Evolutionary conservation across 108 stramenopile species (phyloP), one percentile per base, ranked within the genome.

Genomic region (Aureococcus anophagefferens): DNA sequence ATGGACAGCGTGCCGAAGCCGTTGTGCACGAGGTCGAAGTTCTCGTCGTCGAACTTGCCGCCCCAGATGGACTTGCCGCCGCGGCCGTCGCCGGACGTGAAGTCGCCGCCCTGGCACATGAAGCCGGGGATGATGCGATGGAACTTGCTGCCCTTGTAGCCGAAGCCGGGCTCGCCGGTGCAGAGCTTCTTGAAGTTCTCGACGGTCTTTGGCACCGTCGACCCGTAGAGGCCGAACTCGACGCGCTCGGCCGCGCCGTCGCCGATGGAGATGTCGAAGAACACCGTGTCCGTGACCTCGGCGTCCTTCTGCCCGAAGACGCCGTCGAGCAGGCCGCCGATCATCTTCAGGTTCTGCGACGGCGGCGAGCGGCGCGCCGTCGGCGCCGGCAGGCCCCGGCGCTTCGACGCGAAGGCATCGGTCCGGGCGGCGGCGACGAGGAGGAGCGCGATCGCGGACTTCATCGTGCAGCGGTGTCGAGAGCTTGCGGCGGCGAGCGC

Each of bases 61-160:
- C 98, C 98, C 72, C 96, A 98, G 65, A 98, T 96, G 63, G 79
- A 78, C 70, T 89, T 88, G 34, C 91, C 89, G 29, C 94, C 96
- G 25, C 94, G 95, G 46, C 96, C 96, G 69, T 96, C 91, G 64
- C 87, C 87, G 76, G 83, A 81, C 33, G 95, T 96, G 79, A 98
- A 94, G 83, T 98, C 97, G n/a, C 92, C 94, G 5, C 94, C 92
- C 72, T 93, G 90, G 74, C 85, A 87, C 89, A 88, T 90, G 76
- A 92, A 92, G 51, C 83, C 83, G 31, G 89, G 89, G 72, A 90
- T 90, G 63, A 89, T 79, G 40, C 40, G 89, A 81, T 96, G 95
- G 82, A 96, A 94, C 35, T 73, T 76, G 71, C 77, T 79, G 33
- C 86, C 89, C 80, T 90, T 83, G 84, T 92, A 96, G 33, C 93